Evolutionary conservation across 2,329 filamentous ascomycete species (phyloP), one percentile per base, ranked within the genome.

Genomic region (Dactylellina drechsleri): DNA sequence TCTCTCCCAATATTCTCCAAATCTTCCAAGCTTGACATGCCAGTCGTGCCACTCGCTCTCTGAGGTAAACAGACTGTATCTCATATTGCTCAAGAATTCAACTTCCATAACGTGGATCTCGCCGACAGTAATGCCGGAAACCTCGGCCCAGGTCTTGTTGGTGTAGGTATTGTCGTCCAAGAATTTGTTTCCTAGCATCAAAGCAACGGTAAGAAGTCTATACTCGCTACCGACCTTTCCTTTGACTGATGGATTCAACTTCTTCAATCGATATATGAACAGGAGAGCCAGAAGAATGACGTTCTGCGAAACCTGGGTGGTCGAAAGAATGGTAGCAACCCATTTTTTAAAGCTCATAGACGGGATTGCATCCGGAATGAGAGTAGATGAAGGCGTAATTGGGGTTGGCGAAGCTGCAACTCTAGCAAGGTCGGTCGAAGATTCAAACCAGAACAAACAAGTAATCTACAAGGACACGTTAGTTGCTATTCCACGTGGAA

Each of bases 91-190:
- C 77, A 99, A 85, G 79, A 99, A 99, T 82, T 99, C 95, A n/a
- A 99, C 95, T 82, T 99, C 95, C 95, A 99, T 99, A 52, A 97
- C 91, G 81, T 99, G 95, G 60, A 99, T 97, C 82, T 99, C 95
- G 75, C 91, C 89, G 12, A 98, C 94, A 0, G 92, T 89, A 76
- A 99, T 97, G 52, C 92, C 91, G 0, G 95, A 98, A 10, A 99
- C 95, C 80, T 99, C 95, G 1, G 94, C 95, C 95, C 95, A 99
- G 0, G 95, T 99, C 85, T 98, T 97, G 84, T 99, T 99, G 43
- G 95, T 98, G 83, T 99, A 99, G 0, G 95, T 98, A 82, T 98
- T 99, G 82, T 99, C 95, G 81, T 99, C 95, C 79, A 99, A 84
- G 81, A 98, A 99, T 84, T 99, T 99, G 82, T 99, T 99, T 76